Percentiles rank a stretch among this genome's conserved stretches.
phyloP scores from a whole-genome alignment of 2,329 filamentous ascomycete species.

The Microdochium nivale region DNA sequence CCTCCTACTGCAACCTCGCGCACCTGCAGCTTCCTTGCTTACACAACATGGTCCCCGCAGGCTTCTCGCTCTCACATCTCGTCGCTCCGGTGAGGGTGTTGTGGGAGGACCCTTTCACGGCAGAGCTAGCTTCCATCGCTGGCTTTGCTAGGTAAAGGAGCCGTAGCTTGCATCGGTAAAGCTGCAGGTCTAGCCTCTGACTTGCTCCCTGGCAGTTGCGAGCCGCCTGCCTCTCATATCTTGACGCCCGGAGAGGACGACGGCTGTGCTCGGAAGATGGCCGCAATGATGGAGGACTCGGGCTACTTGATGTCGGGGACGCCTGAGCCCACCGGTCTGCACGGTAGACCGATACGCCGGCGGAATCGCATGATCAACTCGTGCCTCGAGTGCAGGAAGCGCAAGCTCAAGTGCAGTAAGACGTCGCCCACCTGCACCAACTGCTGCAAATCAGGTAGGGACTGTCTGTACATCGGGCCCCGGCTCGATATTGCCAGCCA shows the following conservation, averaged over 20 bases:
- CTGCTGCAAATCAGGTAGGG: constrained; percentile 44
- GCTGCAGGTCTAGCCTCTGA: too few relatives aligned
- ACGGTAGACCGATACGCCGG: constrained; percentile 38
- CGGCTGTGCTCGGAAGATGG: not conserved
- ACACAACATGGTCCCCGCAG: not conserved
- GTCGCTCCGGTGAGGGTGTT: too few relatives aligned
- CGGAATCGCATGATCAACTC: constrained; percentile 60
- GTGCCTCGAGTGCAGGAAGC: constrained; percentile 62
- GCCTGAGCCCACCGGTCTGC: not conserved
- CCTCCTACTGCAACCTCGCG: not conserved
- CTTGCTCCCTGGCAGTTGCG: too few relatives aligned
- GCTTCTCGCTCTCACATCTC: not conserved
- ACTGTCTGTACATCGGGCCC: constrained; percentile 56
- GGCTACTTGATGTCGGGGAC: not conserved
- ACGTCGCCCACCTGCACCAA: constrained; percentile 58
- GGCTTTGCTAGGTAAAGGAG: too few relatives aligned
- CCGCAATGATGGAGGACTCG: not conserved
- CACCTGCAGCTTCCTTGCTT: not conserved
- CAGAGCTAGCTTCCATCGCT: too few relatives aligned
- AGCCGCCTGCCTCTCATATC: not conserved
- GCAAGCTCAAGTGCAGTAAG: constrained; percentile 75
- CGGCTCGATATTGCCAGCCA: constrained; percentile 62
- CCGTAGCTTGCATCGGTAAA: too few relatives aligned
- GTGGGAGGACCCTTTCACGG: too few relatives aligned
- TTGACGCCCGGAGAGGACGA: not conserved